Evolutionary conservation across 768 basidiomycete genomes (phyloP).

Genomic region (Pulveroboletus sp.): DNA sequence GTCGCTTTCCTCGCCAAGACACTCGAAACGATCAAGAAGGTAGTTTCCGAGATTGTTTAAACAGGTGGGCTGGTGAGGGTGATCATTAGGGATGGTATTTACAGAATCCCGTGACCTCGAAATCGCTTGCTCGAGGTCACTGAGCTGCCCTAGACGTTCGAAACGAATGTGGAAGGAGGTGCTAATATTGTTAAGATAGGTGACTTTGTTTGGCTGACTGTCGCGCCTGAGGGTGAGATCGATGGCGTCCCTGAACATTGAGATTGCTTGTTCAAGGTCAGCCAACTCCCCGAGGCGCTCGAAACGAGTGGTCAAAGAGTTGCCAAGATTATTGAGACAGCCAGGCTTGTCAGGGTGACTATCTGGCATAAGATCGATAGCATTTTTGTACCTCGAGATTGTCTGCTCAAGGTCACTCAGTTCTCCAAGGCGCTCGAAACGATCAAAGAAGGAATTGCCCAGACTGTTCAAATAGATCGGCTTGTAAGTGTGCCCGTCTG

Average conservation of each 20-base stretch:
- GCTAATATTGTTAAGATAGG: neutral
- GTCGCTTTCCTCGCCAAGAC: neutral
- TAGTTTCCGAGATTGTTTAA: neutral
- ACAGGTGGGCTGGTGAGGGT: neutral
- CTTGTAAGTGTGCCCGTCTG: neutral
- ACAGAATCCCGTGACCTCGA: neutral
- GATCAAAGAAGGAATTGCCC: neutral
- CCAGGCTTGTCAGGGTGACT: neutral
- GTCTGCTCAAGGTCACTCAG: constrained; percentile 1
- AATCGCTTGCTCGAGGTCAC: constrained; percentile 5
- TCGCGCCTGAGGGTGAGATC: neutral
- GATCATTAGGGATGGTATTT: neutral
- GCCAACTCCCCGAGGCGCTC: neutral
- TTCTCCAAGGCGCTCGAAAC: constrained; percentile 1
- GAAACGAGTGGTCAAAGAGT: neutral
- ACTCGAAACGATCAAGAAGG: neutral
- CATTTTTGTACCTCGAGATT: neutral
- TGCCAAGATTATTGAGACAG: neutral
- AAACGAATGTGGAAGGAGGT: neutral
- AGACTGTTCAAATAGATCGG: neutral
- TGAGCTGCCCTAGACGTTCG: neutral
- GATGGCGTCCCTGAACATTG: neutral
- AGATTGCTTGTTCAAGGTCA: constrained; percentile 1
- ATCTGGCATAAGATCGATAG: neutral
- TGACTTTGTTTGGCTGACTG: neutral